These are phyloP conservation scores for Odonthalia washingtoniensis DNA, from an alignment of 31 red algal species.

Conservation along the genomic window DNA sequence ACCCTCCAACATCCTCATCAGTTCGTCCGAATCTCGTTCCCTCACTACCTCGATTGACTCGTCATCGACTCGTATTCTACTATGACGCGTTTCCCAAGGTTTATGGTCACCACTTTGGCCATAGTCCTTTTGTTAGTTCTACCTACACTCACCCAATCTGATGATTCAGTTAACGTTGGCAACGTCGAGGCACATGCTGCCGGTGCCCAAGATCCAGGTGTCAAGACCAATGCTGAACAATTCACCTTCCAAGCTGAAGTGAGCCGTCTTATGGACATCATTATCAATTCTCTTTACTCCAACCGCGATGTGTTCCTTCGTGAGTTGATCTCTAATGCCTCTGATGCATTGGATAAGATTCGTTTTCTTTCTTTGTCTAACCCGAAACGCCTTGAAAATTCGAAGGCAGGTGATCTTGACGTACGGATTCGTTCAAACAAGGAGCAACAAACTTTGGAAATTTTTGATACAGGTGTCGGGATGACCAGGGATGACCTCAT, in stretches of 20 bases:
- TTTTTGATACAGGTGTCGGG: conserved; percentile 88
- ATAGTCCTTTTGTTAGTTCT: conserved; percentile 1
- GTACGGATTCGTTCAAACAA: conserved; percentile 76
- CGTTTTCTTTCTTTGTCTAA: conserved; percentile 88
- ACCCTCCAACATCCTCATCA: too few relatives aligned
- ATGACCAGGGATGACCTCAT: conserved; percentile 96
- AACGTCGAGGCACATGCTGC: conserved; percentile 26
- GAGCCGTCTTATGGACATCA: conserved; percentile 96
- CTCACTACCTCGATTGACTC: too few relatives aligned
- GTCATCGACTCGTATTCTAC: too few relatives aligned
- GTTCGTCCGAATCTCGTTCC: too few relatives aligned
- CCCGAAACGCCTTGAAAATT: conserved; percentile 46
- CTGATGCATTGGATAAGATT: conserved; percentile 96
- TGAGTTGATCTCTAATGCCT: conserved; percentile 96
- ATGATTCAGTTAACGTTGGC: conserved; percentile 37
- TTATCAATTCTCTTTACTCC: conserved; percentile 98
- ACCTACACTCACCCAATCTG: conserved; percentile 20
- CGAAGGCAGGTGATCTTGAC: conserved; percentile 65
- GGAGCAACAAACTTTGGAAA: conserved; percentile 69
- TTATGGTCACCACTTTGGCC: too few relatives aligned
- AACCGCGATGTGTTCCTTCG: conserved; percentile 95
- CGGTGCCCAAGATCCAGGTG: neutral
- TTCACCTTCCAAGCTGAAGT: conserved; percentile 96
- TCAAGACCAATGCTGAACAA: conserved; percentile 61
- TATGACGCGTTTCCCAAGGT: too few relatives aligned